Conservation (phyloP, 768 basidiomycete genomes). For the Auriculariales sp. region DNA sequence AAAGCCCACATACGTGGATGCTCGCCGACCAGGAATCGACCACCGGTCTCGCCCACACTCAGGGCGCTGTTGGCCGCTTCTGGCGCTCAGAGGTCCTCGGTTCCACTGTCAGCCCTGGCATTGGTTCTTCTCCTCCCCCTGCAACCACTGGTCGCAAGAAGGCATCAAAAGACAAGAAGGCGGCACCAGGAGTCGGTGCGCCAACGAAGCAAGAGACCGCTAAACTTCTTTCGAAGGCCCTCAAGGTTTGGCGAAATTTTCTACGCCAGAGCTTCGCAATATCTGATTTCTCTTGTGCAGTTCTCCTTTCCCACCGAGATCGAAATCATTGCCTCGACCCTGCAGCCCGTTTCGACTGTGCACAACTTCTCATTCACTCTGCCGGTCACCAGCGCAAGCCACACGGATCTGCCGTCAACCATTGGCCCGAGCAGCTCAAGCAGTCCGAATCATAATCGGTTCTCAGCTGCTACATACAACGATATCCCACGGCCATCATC, state of each 20-base stretch:
- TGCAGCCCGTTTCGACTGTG: slow-evolving; percentile 84
- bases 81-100: slow-evolving; percentile 88
- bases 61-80: slow-evolving; percentile 77
- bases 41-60: slow-evolving; percentile 64
- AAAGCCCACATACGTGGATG: slow-evolving; percentile 82
- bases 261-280: not conserved
- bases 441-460: not conserved
- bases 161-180: slow-evolving; percentile 49
- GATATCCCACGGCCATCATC: slow-evolving; percentile 49
- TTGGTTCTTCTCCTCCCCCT: slow-evolving; percentile 27
- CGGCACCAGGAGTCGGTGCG: slow-evolving; percentile 48
- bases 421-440: not conserved
- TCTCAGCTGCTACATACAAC: slow-evolving; percentile 2
- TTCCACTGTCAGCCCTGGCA: slow-evolving; percentile 72
- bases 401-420: not conserved
- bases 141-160: slow-evolving; percentile 21
- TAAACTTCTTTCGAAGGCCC: slow-evolving; percentile 81
- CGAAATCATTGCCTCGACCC: slow-evolving; percentile 87
- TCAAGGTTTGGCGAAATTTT: slow-evolving; percentile 43
- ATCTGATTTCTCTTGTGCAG: slow-evolving; percentile 21
- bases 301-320: slow-evolving; percentile 86
- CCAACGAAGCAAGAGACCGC: slow-evolving; percentile 77
- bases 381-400: slow-evolving; percentile 47
- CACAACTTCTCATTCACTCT: slow-evolving; percentile 85
- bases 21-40: slow-evolving; percentile 75